A percentile compares a stretch with the other conserved stretches of the same genome.
Evolutionary conservation across 1,284 basidiomycete species (phyloP).

Genomic region (Sporisorium scitamineum): DNA sequence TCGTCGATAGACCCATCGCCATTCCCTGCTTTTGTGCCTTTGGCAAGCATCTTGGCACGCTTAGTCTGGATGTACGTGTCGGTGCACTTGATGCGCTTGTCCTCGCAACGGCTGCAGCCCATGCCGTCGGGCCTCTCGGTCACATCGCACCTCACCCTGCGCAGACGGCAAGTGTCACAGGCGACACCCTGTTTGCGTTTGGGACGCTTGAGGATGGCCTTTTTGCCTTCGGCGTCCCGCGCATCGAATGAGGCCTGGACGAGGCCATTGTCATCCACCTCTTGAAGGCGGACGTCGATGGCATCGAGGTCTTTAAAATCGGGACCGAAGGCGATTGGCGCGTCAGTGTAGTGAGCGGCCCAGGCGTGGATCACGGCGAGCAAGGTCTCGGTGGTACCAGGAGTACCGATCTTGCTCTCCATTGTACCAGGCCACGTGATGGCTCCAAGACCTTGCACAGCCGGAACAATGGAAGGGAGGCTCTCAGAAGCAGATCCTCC

Average conservation of each 20-base stretch:
- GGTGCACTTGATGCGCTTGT: conserved; percentile 66
- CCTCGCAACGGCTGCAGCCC: conserved; percentile 65
- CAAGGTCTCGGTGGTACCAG: conserved; percentile 59
- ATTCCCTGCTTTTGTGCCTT: conserved; percentile 22
- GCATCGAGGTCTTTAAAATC: conserved; percentile 40
- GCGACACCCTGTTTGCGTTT: conserved; percentile 68
- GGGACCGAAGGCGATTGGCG: conserved; percentile 58
- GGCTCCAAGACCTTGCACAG: conserved; percentile 20
- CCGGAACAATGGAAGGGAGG: conserved; percentile 37
- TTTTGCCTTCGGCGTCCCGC: conserved; percentile 19
- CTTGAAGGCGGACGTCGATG: conserved; percentile 22
- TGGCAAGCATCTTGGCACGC: conserved; percentile 42
- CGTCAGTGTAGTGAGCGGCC: conserved; percentile 62
- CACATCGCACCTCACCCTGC: conserved; percentile 64
- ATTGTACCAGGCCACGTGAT: conserved; percentile 44
- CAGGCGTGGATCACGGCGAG: conserved; percentile 62
- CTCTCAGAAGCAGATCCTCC: conserved; percentile 50
- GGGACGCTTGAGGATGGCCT: conserved; percentile 39
- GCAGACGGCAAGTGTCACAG: conserved; percentile 66
- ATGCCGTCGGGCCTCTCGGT: conserved; percentile 63
- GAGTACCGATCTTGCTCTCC: conserved; percentile 56
- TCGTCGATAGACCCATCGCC: conserved; percentile 13
- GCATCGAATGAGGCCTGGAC: conserved; percentile 13
- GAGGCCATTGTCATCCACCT: conserved; percentile 36
- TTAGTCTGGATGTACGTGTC: conserved; percentile 66